phyloP scores from a whole-genome alignment of 164 flowering plant species.

The Akebia trifoliata region DNA sequence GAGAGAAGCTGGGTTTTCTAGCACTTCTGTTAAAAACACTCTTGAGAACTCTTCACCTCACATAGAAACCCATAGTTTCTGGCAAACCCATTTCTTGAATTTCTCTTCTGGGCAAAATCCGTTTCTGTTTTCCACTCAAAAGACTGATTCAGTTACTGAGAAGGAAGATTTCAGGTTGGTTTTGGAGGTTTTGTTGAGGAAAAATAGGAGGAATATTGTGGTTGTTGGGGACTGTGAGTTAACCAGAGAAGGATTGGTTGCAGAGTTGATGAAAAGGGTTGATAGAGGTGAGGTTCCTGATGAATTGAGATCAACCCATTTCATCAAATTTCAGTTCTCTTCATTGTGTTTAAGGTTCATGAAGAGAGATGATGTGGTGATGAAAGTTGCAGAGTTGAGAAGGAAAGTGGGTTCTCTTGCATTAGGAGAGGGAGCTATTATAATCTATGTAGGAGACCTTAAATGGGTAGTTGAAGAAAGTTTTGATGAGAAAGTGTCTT shows the following conservation, averaged over 20 bases:
- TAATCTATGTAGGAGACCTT: constrained; percentile 67
- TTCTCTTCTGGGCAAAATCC: constrained; percentile 49
- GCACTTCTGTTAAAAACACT: constrained; percentile 63
- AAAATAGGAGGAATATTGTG: constrained; percentile 55
- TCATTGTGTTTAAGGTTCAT: constrained; percentile 54
- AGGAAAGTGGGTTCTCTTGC: constrained; percentile 46
- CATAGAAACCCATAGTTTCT: constrained; percentile 28
- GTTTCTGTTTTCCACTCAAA: constrained; percentile 38
- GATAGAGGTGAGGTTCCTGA: constrained; percentile 70
- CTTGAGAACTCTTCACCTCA: constrained; percentile 59
- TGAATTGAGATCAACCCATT: constrained; percentile 47
- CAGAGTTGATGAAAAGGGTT: constrained; percentile 52
- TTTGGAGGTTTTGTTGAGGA: constrained; percentile 52
- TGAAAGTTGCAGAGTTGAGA: constrained; percentile 46
- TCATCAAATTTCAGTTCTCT: constrained; percentile 52
- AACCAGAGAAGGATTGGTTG: constrained; percentile 43
- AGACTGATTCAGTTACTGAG: constrained; percentile 25
- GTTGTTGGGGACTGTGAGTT: constrained; percentile 56
- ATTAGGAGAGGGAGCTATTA: constrained; percentile 45
- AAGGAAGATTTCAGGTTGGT: constrained; percentile 56
- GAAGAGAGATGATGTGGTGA: constrained; percentile 70
- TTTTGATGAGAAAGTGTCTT: constrained; percentile 10
- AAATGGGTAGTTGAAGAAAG: constrained; percentile 58
- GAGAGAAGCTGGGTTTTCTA: constrained; percentile 94
- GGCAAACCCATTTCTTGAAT: constrained; percentile 49